Base-by-base conservation (phyloP, 345 rosid species). In the Arabidopsis arenosa region DNA sequence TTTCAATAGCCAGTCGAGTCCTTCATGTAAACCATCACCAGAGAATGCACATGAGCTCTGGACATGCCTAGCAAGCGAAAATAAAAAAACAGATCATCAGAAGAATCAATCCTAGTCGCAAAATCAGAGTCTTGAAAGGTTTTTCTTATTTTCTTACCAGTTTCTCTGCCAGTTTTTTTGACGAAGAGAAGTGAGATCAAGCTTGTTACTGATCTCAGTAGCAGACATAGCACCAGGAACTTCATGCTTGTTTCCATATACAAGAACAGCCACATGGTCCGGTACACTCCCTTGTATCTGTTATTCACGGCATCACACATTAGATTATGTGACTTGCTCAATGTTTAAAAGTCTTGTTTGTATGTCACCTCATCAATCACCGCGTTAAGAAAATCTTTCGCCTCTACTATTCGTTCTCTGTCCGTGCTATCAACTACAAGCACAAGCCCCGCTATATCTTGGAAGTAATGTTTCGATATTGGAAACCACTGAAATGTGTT, bases 41-140 rank as follows among this genome's bases (percentile, higher is more conserved):
- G 84, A 82, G 9, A 91, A 77, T 66, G 96, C 97, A 62, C 97
- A 88, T 56, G 96, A 88, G 86, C 92, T 92, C 85, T 90, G 97
- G 70, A 87, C 87, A 74, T 92, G 90, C 97, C 97, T 90, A 89
- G 17, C 47, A 64, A 62, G 39, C 12, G 3, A 32, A 35, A 6
- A 58, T 57, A 43, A 58, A 14, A 33, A 63, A 35, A 18, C 10
- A 21, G 9, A n/a, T n/a, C n/a, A 44, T 36, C 17, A 55, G 51
- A 63, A 61, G 11, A 67, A 28, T 28, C 37, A 59, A 37, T 39
- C 41, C 23, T 53, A 13, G 45, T 54, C 5, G 15, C 37, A 54
- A 4, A 58, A 55, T 8, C 44, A 57, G 44, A 66, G 33, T 10
- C 32, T 11, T 45, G n/a, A 2, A 47, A 41, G 15, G 51, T 5